Evolutionary conservation across 352 stramenopile genomes (phyloP).

Genomic region (Peronospora tabacina): DNA sequence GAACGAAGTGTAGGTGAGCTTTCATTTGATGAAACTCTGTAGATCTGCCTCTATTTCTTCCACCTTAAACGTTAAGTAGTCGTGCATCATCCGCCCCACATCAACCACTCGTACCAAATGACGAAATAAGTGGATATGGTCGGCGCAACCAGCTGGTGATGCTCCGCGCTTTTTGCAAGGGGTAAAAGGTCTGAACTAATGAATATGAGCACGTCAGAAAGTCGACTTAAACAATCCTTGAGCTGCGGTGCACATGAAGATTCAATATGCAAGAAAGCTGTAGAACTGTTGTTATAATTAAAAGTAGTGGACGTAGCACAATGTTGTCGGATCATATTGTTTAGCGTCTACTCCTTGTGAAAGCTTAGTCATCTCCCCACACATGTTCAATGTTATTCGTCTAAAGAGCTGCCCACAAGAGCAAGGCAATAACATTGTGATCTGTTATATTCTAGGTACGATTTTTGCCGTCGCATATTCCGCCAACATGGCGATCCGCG

Average conservation of each 20-base stretch:
- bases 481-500: slow-evolving; percentile 34
- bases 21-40: slow-evolving; percentile 61
- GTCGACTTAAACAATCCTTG: slow-evolving; percentile 39
- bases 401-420: no score
- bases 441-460: not conserved
- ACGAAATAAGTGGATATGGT: slow-evolving; percentile 6
- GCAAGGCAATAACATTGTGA: no score
- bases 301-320: slow-evolving; percentile 16
- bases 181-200: slow-evolving; percentile 48
- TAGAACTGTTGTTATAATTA: no score
- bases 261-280: not conserved
- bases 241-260: slow-evolving; percentile 19
- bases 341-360: slow-evolving; percentile 66
- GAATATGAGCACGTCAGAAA: slow-evolving; percentile 48
- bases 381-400: not conserved
- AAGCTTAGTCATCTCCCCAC: not conserved
- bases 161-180: not conserved
- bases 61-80: slow-evolving; percentile 69
- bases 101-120: slow-evolving; percentile 27
- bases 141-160: not conserved
- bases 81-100: slow-evolving; percentile 68
- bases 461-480: slow-evolving; percentile 45
- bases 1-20: slow-evolving; percentile 9
- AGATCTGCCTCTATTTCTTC: slow-evolving; percentile 72
- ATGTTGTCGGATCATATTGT: slow-evolving; percentile 65